Evolutionary conservation across 768 basidiomycete species (phyloP).

Genomic region (Gloeostereum incarnatum): DNA sequence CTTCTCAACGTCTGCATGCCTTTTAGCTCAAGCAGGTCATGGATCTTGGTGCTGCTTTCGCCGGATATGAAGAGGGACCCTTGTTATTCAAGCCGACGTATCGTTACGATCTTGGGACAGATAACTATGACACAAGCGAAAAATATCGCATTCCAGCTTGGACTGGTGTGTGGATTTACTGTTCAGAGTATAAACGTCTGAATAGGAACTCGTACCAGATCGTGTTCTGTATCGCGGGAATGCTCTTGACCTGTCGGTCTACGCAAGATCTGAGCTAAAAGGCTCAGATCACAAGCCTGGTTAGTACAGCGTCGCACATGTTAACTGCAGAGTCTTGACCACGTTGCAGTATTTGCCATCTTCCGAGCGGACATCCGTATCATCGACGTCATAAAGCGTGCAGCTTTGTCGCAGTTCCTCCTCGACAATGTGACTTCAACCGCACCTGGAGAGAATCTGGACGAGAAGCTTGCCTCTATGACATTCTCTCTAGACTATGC

Average conservation of each 20-base stretch:
- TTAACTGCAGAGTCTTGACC: neutral
- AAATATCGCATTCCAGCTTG: constrained; percentile 95
- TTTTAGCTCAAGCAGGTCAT: constrained; percentile 65
- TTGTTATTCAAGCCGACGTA: constrained; percentile 93
- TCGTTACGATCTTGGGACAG: constrained; percentile 76
- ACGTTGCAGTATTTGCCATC: constrained; percentile 63
- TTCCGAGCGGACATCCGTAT: constrained; percentile 73
- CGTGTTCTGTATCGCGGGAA: constrained; percentile 82
- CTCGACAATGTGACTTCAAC: constrained; percentile 56
- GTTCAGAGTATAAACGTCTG: constrained; percentile 1
- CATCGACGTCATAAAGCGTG: constrained; percentile 70
- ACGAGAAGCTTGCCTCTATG: constrained; percentile 60
- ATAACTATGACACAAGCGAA: constrained; percentile 91
- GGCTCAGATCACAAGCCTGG: constrained; percentile 97
- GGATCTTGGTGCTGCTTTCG: constrained; percentile 64
- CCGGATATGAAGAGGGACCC: constrained; percentile 82
- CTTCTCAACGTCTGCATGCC: constrained; percentile 4
- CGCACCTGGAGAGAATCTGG: constrained; percentile 55
- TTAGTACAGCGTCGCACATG: constrained; percentile 15
- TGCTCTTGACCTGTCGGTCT: constrained; percentile 63
- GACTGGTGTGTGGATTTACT: constrained; percentile 59
- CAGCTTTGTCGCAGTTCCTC: constrained; percentile 57
- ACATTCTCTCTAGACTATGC: constrained; percentile 35
- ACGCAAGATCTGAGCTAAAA: constrained; percentile 76
- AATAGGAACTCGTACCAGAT: constrained; percentile 39